Evolutionary conservation across 2,329 filamentous ascomycete species (phyloP), one percentile per base, ranked within the genome.

Genomic region (Penicillium sp.): DNA sequence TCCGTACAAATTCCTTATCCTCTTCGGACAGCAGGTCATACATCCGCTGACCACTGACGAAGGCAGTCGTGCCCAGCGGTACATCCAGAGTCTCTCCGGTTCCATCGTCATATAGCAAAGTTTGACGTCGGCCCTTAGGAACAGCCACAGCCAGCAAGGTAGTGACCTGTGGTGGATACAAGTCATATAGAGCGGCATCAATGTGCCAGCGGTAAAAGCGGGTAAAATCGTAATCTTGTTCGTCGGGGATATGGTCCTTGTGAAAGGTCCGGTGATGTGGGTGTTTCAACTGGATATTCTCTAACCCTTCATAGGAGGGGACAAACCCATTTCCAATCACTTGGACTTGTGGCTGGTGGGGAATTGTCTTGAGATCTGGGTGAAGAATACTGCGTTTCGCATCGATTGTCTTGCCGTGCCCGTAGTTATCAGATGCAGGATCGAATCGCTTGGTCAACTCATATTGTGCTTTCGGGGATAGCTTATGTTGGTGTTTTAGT

Each of bases 231-330:
- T 83, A 71, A 60, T 86, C 84, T n/a, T 86, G 79, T n/a, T 79
- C 77, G 1, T 86, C 76, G 0, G 88, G 82, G 60, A 93, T 84
- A 21, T 77, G 70, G 5, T 84, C 84, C 52, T 84, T 83, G 73
- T 93, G 90, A 74, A 93, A 93, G 1, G 86, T 91, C 56, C 82
- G 83, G 77, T 93, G 90, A 68, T 93, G 90, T 6, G 90, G 90
- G 68, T 93, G 90, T 55, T 83, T 83, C 31, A 93, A 82, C 33
- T 78, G 84, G 60, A 92, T 82, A 69, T 91, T 80, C 63, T 82
- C 75, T 10, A 93, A 77, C 0, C 89, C 90, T 69, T 92, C 89
- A 65, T 91, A 92, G 31, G 84, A 82, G 1, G 81, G 71, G 1
- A 93, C 82, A 47, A 83, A 82, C 5, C 90, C 90, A 67, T 93